A percentile compares a stretch with the other conserved stretches of the same genome.
phyloP scores from a whole-genome alignment of 495 filamentous ascomycete species.

The Penicillium psychrofluorescens region DNA sequence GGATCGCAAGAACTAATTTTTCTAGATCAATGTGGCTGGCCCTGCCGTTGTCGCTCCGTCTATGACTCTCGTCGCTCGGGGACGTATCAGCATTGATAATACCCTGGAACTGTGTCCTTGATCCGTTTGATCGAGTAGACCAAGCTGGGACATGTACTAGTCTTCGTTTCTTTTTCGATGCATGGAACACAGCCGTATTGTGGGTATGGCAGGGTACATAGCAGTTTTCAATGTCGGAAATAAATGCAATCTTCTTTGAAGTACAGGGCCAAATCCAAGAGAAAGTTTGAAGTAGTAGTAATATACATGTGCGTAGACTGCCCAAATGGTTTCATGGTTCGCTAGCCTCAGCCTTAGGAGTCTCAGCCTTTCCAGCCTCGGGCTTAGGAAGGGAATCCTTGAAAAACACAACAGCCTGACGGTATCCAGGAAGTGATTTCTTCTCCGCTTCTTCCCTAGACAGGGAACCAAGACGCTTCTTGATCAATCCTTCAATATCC shows the following conservation, averaged over 20 bases:
- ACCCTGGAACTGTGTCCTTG: conserved; percentile 25
- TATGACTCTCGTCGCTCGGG: conserved; percentile 20
- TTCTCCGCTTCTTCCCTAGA: no score
- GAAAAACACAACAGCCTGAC: no score
- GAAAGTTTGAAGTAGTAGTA: conserved; percentile 13
- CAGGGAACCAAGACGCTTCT: no score
- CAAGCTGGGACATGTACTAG: neutral
- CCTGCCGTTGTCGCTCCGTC: conserved; percentile 31
- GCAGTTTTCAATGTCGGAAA: neutral
- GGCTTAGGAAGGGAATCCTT: no score
- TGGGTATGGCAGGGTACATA: no score
- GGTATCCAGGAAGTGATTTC: no score
- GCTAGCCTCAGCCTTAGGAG: conserved; percentile 6
- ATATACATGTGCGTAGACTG: conserved; percentile 11
- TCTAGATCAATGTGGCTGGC: conserved; percentile 32
- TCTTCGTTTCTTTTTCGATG: no score
- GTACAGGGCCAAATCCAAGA: conserved; percentile 16
- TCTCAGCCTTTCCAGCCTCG: neutral
- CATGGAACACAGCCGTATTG: no score
- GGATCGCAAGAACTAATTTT: neutral
- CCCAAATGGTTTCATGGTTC: neutral
- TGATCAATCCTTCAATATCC: no score
- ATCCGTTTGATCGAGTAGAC: neutral
- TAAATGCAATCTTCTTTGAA: neutral
- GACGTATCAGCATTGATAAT: conserved; percentile 34